phyloP scores from a whole-genome alignment of 139 green algal species.

The Micractinium sp. region DNA sequence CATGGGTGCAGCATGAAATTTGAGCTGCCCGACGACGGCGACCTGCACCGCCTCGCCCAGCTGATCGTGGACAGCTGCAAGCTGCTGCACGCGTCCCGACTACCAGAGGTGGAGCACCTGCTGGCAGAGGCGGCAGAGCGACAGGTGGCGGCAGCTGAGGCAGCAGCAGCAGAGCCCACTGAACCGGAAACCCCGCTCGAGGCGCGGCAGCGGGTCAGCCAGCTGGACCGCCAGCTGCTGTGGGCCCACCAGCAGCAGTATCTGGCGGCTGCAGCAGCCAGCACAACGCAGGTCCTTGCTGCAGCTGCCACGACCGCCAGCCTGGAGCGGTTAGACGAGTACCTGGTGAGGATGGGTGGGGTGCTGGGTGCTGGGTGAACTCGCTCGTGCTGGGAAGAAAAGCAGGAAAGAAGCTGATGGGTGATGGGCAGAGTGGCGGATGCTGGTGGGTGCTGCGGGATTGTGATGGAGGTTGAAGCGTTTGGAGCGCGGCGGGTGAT shows the following conservation, averaged over 20 bases:
- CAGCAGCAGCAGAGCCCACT: neutral
- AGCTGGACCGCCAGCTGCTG: conserved; percentile 33
- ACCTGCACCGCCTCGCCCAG: conserved; percentile 65
- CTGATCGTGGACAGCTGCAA: conserved; percentile 83
- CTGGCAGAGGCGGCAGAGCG: conserved; percentile 58
- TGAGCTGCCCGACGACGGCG: conserved; percentile 50
- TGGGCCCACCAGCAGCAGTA: conserved; percentile 32
- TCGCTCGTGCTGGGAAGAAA: neutral
- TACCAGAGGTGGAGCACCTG: conserved; percentile 58
- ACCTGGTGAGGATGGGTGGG: conserved; percentile 58
- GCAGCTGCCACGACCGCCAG: neutral
- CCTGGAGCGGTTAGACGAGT: conserved; percentile 68
- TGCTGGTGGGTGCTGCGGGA: too few relatives aligned
- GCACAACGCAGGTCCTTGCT: neutral
- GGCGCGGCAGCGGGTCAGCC: neutral
- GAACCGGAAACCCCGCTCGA: neutral
- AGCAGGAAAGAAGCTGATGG: neutral
- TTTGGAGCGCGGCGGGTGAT: too few relatives aligned
- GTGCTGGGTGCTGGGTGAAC: neutral
- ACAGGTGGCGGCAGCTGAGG: neutral
- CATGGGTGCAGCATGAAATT: conserved; percentile 74
- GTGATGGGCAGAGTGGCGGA: too few relatives aligned
- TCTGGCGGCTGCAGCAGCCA: neutral
- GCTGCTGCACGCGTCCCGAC: conserved; percentile 80
- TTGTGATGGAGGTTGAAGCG: too few relatives aligned